Conservation (phyloP, 2,329 filamentous ascomycete genomes). For the Fusarium pininemorale region DNA sequence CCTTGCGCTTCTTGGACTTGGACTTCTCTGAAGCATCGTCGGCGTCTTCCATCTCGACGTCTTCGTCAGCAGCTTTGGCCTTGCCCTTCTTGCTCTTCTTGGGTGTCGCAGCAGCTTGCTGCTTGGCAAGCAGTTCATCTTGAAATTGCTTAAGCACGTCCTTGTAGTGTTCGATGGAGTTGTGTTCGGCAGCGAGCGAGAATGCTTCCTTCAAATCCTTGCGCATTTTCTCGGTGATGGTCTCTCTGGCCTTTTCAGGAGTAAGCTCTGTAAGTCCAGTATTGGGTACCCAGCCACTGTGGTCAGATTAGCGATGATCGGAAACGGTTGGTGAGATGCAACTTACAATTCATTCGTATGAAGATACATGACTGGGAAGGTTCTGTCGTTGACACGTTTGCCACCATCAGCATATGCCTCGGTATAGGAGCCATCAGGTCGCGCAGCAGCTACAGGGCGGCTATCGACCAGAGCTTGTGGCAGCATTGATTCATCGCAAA, state of each 20-base stretch:
- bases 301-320: slow-evolving; percentile 17
- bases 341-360: slow-evolving; percentile 97
- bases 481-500: slow-evolving; percentile 95
- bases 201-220: slow-evolving; percentile 85
- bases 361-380: slow-evolving; percentile 95
- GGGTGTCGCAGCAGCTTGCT: slow-evolving; percentile 52
- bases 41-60: slow-evolving; percentile 69
- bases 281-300: slow-evolving; percentile 91
- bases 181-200: slow-evolving; percentile 78
- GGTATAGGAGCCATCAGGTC: slow-evolving; percentile 84
- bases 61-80: slow-evolving; percentile 63
- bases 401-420: slow-evolving; percentile 89
- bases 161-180: slow-evolving; percentile 86
- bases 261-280: slow-evolving; percentile 82
- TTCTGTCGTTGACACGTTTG: slow-evolving; percentile 84
- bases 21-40: slow-evolving; percentile 72
- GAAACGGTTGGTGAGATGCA: not conserved
- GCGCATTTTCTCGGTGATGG: slow-evolving; percentile 78
- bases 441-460: slow-evolving; percentile 84
- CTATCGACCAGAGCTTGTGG: slow-evolving; percentile 78
- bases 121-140: slow-evolving; percentile 67
- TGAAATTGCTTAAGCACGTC: slow-evolving; percentile 75
- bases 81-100: slow-evolving; percentile 58
- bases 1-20: slow-evolving; percentile 80
- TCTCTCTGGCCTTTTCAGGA: slow-evolving; percentile 73